phyloP scores from a whole-genome alignment of 108 stramenopile species.

The Nitzschia palea region DNA sequence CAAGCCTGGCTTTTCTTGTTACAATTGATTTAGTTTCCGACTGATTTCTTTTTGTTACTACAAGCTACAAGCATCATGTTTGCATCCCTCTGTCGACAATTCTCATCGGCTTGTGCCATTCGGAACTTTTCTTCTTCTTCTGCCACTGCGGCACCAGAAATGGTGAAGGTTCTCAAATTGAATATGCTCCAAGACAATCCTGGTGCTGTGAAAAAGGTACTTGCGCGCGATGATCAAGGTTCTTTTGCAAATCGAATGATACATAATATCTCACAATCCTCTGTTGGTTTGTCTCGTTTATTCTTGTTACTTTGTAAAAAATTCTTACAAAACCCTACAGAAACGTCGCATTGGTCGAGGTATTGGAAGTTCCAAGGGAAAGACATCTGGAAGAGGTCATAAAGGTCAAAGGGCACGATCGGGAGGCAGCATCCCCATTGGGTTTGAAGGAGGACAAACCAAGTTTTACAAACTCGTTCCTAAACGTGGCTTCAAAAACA shows the following conservation, averaged over 20 bases:
- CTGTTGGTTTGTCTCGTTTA: background rate
- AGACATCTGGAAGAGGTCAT: constrained; percentile 95
- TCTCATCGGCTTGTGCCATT: constrained; percentile 2
- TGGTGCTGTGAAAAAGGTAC: constrained; percentile 72
- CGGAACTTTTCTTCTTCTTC: constrained; percentile 3
- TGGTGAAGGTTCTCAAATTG: constrained; percentile 65
- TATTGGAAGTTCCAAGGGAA: constrained; percentile 93
- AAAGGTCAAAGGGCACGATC: constrained; percentile 94
- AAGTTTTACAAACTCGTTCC: constrained; percentile 92
- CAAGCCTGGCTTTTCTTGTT: no score
- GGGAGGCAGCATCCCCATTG: constrained; percentile 79
- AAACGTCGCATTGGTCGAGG: constrained; percentile 94
- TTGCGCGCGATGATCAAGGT: constrained; percentile 1
- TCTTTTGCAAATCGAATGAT: background rate
- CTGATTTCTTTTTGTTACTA: no score
- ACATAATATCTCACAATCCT: background rate
- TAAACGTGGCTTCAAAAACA: constrained; percentile 97
- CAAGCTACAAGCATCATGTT: constrained; percentile 11
- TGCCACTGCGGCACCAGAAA: constrained; percentile 27
- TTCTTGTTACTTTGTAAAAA: background rate
- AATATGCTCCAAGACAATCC: constrained; percentile 84
- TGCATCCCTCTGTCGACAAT: constrained; percentile 19
- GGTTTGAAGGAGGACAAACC: constrained; percentile 99
- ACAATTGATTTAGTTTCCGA: no score
- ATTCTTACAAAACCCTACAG: constrained; percentile 2